These are phyloP conservation scores for Astrothelium macrocarpum DNA, from an alignment of 495 filamentous ascomycete genomes.

Conservation along the genomic window DNA sequence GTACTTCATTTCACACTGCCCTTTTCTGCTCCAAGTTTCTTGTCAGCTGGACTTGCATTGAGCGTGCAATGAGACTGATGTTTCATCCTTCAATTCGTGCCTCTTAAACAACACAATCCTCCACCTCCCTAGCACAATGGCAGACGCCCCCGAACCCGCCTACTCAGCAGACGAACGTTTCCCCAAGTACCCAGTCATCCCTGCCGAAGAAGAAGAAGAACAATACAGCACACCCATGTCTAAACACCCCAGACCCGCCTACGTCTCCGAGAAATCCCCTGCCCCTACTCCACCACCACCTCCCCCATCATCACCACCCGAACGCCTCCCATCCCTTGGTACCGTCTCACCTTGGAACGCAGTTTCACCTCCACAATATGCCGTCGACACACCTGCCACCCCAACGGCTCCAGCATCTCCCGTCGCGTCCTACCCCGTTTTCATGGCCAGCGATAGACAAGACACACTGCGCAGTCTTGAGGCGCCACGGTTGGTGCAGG, in stretches of 20 bases:
- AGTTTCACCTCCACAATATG: background rate
- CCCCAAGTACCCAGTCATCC: background rate
- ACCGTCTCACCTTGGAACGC: background rate
- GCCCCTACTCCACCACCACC: background rate
- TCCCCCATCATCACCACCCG: background rate
- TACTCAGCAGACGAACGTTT: conserved; percentile 1
- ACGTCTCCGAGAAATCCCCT: background rate
- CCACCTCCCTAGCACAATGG: no score
- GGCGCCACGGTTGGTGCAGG: background rate
- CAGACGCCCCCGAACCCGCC: background rate
- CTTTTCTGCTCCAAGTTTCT: no score
- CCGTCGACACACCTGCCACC: background rate
- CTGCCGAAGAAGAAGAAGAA: background rate
- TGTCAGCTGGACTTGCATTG: no score
- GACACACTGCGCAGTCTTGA: background rate
- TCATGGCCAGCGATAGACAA: background rate
- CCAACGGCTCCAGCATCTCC: background rate
- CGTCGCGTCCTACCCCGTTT: background rate
- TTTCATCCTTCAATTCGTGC: no score
- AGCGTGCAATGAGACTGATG: no score
- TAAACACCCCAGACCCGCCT: background rate
- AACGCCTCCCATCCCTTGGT: background rate
- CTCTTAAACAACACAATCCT: background rate
- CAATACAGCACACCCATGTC: background rate
- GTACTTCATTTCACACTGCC: no score